phyloP scores from a whole-genome alignment of 139 green algal species.

The Picocystis salinarum region DNA sequence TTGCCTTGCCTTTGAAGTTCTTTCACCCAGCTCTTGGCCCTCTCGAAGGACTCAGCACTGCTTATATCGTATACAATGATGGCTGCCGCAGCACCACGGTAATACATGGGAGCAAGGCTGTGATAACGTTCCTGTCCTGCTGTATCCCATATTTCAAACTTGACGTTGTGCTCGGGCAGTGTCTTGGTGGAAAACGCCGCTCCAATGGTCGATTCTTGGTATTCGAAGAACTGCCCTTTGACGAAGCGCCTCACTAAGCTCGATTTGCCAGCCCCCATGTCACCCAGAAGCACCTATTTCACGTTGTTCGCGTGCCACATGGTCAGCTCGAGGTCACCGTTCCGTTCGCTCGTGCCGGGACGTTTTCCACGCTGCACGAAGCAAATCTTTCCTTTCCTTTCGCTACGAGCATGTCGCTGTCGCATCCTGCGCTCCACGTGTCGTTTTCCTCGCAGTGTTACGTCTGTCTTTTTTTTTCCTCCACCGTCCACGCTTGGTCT shows the following conservation, averaged over 20 bases:
- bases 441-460: too few relatives aligned
- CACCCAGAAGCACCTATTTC: constrained; percentile 64
- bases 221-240: constrained; percentile 92
- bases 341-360: too few relatives aligned
- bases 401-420: too few relatives aligned
- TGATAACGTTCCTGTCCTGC: constrained; percentile 96
- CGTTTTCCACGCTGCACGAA: too few relatives aligned
- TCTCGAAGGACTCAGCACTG: constrained; percentile 59
- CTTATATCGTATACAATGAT: constrained; percentile 81
- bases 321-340: too few relatives aligned
- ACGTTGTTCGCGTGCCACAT: too few relatives aligned
- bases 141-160: constrained; percentile 99
- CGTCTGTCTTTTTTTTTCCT: too few relatives aligned
- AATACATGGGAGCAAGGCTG: constrained; percentile 97
- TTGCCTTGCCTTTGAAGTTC: constrained; percentile 76
- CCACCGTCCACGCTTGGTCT: too few relatives aligned
- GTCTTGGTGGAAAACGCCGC: constrained; percentile 96
- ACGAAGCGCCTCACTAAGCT: constrained; percentile 88
- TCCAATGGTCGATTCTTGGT: constrained; percentile 92
- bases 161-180: constrained; percentile 79
- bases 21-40: constrained; percentile 85
- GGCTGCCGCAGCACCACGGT: constrained; percentile 80
- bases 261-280: constrained; percentile 94
- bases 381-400: too few relatives aligned
- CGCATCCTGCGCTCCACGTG: too few relatives aligned